Base-by-base conservation (phyloP, 139 green algal species). In the Auxenochlorella pyrenoidosa region DNA sequence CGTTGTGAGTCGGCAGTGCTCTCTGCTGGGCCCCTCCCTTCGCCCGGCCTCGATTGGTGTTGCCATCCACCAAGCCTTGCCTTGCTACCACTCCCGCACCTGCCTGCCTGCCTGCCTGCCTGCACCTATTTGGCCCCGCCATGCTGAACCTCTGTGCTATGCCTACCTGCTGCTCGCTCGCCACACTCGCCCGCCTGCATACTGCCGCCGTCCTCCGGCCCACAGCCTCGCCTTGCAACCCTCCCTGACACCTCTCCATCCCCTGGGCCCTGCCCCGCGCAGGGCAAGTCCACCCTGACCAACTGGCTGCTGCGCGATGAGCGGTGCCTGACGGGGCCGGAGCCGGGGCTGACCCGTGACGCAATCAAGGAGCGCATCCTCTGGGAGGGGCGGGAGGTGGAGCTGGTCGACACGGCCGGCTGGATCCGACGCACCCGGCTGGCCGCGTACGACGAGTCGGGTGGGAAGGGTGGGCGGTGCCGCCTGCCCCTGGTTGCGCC, bases 351-450 rank as follows among this genome's bases (percentile, higher is more conserved):
- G 2, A 99, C 97, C 5, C 93, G 97, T 0, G 97, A 99, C 85
- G 86, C 95, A 0, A 94, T 98, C 71, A 88, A 79, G 28, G 89
- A 86, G 71, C 71, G 77, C 24, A 85, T 95, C 28, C 44, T 86
- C 40, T 91, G 75, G 71, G 36, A 60, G 38, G 86, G 86, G 16
- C 71, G 85, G 32, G 63, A 88, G 22, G 93, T 99, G 28, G 92
- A 96, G 85, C 86, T 99, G 59, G 82, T 97, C 8, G 97, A 99
- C 90, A 99, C 97, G 10, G 97, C 97, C 2, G 97, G 97, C n/a
- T 98, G 95, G 94, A 91, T 98, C n/a, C 80, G 90, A 51, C 85
- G 90, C 59, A 90, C 86, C 36, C 63, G 44, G 34, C 68, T 91
- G 66, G 41, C 30, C 12, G 76, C 40, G 0, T 94, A 93, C 66